Evolutionary conservation across 208 protist species (phyloP).

Genomic region (Lotmaria passim): DNA sequence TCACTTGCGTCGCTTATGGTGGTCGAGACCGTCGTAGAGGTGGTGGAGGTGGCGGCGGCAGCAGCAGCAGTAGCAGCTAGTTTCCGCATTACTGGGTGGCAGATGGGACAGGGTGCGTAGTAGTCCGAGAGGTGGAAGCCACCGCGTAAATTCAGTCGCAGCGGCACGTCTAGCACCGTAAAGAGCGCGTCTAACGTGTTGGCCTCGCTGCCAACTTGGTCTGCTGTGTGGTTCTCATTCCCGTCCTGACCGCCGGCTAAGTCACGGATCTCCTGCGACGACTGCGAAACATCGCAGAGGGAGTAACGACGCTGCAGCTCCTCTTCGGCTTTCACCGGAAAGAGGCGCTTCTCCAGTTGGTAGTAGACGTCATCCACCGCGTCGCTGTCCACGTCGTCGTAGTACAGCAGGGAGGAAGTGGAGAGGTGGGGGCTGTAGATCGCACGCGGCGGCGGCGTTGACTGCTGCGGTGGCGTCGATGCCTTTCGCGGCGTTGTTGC

Average conservation of each 20-base stretch:
- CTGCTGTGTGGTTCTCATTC: not conserved
- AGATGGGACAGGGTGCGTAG: conserved; percentile 35
- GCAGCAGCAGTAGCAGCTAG: not conserved
- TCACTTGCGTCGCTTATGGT: not conserved
- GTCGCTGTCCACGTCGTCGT: conserved; percentile 48
- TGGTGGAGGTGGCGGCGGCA: not conserved
- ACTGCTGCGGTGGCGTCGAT: not conserved
- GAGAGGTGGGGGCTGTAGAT: conserved; percentile 40
- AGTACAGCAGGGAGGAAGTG: conserved; percentile 49
- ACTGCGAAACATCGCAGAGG: not conserved
- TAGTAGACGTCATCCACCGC: conserved; percentile 39
- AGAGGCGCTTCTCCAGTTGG: conserved; percentile 34
- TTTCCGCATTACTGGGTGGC: conserved; percentile 33
- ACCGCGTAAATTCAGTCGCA: conserved; percentile 28
- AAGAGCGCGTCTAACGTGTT: conserved; percentile 19
- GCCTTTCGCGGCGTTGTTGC: not conserved
- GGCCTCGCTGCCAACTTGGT: no score
- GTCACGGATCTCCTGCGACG: not conserved
- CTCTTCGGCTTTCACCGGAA: conserved; percentile 14
- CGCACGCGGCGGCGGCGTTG: not conserved
- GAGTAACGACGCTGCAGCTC: conserved; percentile 2
- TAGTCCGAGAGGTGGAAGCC: conserved; percentile 42
- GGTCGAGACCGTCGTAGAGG: not conserved
- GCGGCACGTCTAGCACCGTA: conserved; percentile 27
- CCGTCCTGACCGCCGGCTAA: not conserved